Evolutionary conservation across 306 rosid species (phyloP).

Genomic region (Cucumis melo): DNA sequence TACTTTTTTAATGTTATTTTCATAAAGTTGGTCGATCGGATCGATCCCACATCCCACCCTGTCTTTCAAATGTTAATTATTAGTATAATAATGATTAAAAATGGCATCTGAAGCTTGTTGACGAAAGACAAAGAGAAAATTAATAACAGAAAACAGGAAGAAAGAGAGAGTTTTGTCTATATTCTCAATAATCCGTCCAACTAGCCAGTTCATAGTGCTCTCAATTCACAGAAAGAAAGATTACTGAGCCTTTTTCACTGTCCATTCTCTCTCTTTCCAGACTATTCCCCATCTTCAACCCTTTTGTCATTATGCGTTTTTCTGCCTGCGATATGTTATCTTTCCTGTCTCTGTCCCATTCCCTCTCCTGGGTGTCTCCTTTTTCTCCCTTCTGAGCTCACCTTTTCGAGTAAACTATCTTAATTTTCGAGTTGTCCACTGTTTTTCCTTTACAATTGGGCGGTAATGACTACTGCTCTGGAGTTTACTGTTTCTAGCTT

Average conservation of each 20-base stretch:
- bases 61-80: not conserved
- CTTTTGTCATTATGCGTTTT: not conserved
- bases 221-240: conserved; percentile 1
- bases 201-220: conserved; percentile 1
- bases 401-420: not conserved
- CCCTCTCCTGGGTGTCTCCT: not conserved
- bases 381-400: not conserved
- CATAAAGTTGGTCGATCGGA: not conserved
- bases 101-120: not conserved
- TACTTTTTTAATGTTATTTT: not conserved
- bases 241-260: not conserved
- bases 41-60: conserved; percentile 4
- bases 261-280: not conserved
- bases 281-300: not conserved
- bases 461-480: not conserved
- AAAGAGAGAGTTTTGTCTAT: conserved; percentile 2
- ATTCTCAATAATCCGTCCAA: conserved; percentile 8
- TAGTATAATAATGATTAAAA: not conserved
- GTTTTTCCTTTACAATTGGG: not conserved
- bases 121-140: not conserved
- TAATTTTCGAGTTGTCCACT: not conserved
- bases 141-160: not conserved
- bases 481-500: not conserved
- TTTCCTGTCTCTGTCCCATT: not conserved
- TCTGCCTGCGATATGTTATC: not conserved